phyloP scores from a whole-genome alignment of 768 basidiomycete species.

The Trichaptum fuscoviolaceum region DNA sequence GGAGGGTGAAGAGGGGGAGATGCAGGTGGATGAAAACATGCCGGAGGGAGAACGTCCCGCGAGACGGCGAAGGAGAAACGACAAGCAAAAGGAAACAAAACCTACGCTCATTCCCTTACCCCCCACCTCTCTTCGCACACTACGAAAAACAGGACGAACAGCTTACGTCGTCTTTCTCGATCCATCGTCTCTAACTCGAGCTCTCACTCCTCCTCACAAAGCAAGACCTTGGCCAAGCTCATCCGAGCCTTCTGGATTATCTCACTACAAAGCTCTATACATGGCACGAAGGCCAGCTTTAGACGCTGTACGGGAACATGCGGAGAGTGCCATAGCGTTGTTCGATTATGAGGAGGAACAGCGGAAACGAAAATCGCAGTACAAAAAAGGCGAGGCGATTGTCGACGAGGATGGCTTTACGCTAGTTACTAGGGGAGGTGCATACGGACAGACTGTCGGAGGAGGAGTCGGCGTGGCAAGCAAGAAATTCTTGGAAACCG shows the following conservation, averaged over 20 bases:
- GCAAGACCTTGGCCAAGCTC: conserved; percentile 59
- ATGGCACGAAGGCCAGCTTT: conserved; percentile 70
- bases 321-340: conserved; percentile 68
- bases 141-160: conserved; percentile 57
- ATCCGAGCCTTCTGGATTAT: conserved; percentile 57
- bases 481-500: conserved; percentile 43
- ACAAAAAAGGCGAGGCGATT: conserved; percentile 79
- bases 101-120: conserved; percentile 65
- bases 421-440: conserved; percentile 87
- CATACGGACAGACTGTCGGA: conserved; percentile 83
- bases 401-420: conserved; percentile 96
- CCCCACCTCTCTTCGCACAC: conserved; percentile 40
- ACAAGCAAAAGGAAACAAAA: conserved; percentile 17
- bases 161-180: conserved; percentile 76
- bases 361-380: conserved; percentile 56
- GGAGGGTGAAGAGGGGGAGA: conserved; percentile 37
- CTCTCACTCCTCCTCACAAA: conserved; percentile 50
- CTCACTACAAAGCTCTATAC: conserved; percentile 66
- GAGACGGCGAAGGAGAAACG: conserved; percentile 27
- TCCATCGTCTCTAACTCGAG: conserved; percentile 60
- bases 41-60: conserved; percentile 22
- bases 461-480: conserved; percentile 66
- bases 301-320: conserved; percentile 67
- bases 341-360: conserved; percentile 72
- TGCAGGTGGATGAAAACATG: conserved; percentile 31